Conservation (phyloP, 2,329 filamentous ascomycete genomes). For the Domatiomyces catenatus region DNA sequence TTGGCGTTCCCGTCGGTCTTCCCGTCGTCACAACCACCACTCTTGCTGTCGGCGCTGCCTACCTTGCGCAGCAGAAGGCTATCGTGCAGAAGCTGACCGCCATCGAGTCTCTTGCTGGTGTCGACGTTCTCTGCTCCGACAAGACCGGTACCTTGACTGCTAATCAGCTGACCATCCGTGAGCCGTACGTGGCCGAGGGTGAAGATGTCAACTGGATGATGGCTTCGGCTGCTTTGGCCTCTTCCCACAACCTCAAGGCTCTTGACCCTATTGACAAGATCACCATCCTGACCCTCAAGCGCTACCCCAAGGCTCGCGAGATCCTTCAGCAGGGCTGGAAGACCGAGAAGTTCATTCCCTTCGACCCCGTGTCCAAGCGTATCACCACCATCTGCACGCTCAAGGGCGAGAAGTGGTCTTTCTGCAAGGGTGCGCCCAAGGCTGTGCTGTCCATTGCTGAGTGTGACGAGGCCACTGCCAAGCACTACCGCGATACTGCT, state of each 20-base stretch:
- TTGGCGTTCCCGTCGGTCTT: slow-evolving; percentile 66
- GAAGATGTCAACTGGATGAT: slow-evolving; percentile 75
- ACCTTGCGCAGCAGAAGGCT: slow-evolving; percentile 61
- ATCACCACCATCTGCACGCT: slow-evolving; percentile 56
- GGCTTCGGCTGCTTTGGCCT: slow-evolving; percentile 61
- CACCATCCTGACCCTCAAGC: slow-evolving; percentile 59
- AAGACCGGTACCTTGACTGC: slow-evolving; percentile 66
- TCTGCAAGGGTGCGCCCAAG: slow-evolving; percentile 64
- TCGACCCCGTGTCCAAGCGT: slow-evolving; percentile 67
- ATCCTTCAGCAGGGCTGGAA: slow-evolving; percentile 60
- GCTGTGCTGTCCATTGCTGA: slow-evolving; percentile 55
- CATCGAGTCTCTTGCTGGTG: slow-evolving; percentile 61
- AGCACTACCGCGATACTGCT: slow-evolving; percentile 56
- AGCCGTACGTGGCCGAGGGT: slow-evolving; percentile 61
- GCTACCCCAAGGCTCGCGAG: slow-evolving; percentile 62
- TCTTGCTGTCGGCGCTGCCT: slow-evolving; percentile 60
- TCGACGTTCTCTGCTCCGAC: slow-evolving; percentile 66
- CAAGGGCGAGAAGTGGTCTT: slow-evolving; percentile 55
- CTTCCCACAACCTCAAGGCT: slow-evolving; percentile 64
- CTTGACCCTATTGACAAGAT: slow-evolving; percentile 69
- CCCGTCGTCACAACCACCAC: slow-evolving; percentile 67
- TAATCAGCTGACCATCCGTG: slow-evolving; percentile 61
- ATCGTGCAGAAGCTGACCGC: slow-evolving; percentile 68
- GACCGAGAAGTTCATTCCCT: slow-evolving; percentile 62
- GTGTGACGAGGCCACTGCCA: slow-evolving; percentile 49